Conservation (phyloP, 78 protist species). For the Bodo saltans region DNA sequence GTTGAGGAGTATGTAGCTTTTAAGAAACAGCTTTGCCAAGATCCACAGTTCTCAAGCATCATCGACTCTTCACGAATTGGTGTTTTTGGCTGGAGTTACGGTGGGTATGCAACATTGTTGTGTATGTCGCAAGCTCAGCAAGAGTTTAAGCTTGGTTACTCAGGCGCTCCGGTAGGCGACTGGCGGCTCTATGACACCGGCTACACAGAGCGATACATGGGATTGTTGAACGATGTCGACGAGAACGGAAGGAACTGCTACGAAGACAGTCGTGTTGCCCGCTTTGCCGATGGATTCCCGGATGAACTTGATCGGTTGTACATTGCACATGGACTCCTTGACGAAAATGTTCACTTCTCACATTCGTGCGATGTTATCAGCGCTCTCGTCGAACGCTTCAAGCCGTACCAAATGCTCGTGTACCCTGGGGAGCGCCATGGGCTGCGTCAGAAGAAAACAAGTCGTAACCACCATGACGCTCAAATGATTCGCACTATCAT, state of each 20-base stretch:
- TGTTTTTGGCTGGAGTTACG: conserved; percentile 81
- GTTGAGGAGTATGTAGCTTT: conserved; percentile 60
- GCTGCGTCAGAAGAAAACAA: not conserved
- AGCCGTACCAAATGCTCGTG: conserved; percentile 63
- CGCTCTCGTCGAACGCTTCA: conserved; percentile 40
- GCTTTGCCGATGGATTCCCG: conserved; percentile 36
- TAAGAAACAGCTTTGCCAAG: no score
- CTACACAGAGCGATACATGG: conserved; percentile 88
- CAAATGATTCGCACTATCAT: not conserved
- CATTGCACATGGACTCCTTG: conserved; percentile 74
- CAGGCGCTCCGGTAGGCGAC: conserved; percentile 89
- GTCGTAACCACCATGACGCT: not conserved
- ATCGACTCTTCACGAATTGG: conserved; percentile 64
- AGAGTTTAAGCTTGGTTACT: conserved; percentile 63
- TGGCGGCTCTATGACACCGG: conserved; percentile 89
- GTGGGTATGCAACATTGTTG: conserved; percentile 81
- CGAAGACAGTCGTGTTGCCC: conserved; percentile 18
- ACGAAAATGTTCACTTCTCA: conserved; percentile 88
- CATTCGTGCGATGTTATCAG: conserved; percentile 65
- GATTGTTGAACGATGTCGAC: conserved; percentile 44
- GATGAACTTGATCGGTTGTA: conserved; percentile 48
- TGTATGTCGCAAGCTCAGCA: conserved; percentile 63
- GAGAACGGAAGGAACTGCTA: no score
- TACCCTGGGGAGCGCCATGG: conserved; percentile 46
- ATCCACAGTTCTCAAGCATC: no score